Evolutionary conservation across 169 alveolate genomes (phyloP).

Genomic region (Plasmodium ovale): DNA sequence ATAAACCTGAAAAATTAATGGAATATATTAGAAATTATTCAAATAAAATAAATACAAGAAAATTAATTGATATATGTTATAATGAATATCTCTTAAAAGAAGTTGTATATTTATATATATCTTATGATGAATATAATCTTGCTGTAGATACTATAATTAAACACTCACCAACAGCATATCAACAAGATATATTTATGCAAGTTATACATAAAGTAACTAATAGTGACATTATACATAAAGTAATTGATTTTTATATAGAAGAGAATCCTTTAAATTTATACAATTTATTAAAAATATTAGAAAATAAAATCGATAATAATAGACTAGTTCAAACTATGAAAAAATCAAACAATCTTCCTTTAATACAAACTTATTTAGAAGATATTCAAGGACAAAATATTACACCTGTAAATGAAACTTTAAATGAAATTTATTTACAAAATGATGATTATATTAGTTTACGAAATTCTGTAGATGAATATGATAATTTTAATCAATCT

Average conservation of each 20-base stretch:
- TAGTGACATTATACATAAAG: conserved; percentile 97
- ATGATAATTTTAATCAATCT: conserved; percentile 96
- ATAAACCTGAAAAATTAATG: conserved; percentile 97
- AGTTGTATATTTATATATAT: conserved; percentile 97
- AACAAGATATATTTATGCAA: conserved; percentile 84
- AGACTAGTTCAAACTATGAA: conserved; percentile 93
- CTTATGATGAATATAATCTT: conserved; percentile 97
- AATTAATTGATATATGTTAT: conserved; percentile 85
- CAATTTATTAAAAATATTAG: conserved; percentile 88
- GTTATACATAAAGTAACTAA: conserved; percentile 86
- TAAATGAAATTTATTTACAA: conserved; percentile 97
- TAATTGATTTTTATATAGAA: conserved; percentile 98
- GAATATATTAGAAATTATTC: conserved; percentile 50
- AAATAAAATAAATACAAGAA: conserved; percentile 79
- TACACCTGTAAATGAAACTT: conserved; percentile 97
- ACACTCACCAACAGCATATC: conserved; percentile 91
- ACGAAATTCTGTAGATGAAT: conserved; percentile 93
- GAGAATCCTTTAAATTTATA: conserved; percentile 98
- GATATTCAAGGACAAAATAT: conserved; percentile 90
- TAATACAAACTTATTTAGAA: conserved; percentile 86
- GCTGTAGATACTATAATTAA: conserved; percentile 93
- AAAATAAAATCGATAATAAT: conserved; percentile 93
- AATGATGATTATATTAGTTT: conserved; percentile 96
- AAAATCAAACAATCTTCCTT: conserved; percentile 88
- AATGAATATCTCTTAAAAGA: conserved; percentile 94